Percentiles rank a stretch among this genome's conserved stretches.
Conservation (phyloP, 352 stramenopile genomes). For the Phytopythium vexans region DNA sequence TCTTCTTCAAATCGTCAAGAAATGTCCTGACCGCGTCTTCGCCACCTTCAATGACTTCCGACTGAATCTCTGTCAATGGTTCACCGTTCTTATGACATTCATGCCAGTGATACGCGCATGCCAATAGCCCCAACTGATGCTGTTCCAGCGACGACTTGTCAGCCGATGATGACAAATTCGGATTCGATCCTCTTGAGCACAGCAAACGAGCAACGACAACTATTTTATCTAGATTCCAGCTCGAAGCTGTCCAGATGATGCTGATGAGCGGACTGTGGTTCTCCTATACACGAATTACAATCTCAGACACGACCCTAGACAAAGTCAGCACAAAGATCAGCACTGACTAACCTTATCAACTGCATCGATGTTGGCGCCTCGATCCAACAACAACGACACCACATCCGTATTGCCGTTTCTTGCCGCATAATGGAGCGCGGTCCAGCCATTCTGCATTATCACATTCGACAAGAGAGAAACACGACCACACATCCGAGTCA, state of each 20-base stretch:
- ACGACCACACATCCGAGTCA: no score
- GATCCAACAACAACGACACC: no score
- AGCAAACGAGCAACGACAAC: constrained; percentile 7
- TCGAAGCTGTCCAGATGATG: constrained; percentile 4
- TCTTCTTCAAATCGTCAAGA: no score
- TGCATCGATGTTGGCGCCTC: neutral
- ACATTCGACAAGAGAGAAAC: no score
- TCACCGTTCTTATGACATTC: neutral
- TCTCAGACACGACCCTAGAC: neutral
- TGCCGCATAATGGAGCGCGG: no score
- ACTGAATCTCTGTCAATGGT: constrained; percentile 1
- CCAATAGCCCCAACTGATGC: constrained; percentile 4
- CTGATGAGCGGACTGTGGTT: constrained; percentile 7
- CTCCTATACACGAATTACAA: constrained; percentile 1
- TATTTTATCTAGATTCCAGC: neutral
- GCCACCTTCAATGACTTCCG: no score
- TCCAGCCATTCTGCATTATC: no score
- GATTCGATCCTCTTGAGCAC: constrained; percentile 1
- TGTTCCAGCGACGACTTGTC: neutral
- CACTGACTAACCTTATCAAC: constrained; percentile 5
- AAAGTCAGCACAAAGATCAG: no score
- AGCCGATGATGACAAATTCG: no score
- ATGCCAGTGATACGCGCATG: constrained; percentile 3
- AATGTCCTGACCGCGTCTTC: no score
- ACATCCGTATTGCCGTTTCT: no score